phyloP scores from a whole-genome alignment of 768 basidiomycete species.

The Rossbeevera mucosa region DNA sequence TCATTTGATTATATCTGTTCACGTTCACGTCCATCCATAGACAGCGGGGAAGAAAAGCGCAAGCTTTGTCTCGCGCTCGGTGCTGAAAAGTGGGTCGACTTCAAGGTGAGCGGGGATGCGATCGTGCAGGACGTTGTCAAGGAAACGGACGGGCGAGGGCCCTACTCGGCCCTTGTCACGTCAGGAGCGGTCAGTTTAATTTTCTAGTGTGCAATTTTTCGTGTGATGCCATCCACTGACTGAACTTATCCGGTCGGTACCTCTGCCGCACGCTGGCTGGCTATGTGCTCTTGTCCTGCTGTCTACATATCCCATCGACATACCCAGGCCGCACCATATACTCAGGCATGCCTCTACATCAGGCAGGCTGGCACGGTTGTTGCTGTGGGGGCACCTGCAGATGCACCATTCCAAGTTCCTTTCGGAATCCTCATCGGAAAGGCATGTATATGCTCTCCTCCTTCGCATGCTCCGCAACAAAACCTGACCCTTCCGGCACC shows the following conservation, averaged over 20 bases:
- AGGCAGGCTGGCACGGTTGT: slow-evolving; percentile 39
- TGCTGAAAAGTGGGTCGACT: slow-evolving; percentile 44
- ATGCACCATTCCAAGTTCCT: slow-evolving; percentile 21
- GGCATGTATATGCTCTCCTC: slow-evolving; percentile 2
- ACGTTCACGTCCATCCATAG: slow-evolving; percentile 15
- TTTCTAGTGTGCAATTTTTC: not conserved
- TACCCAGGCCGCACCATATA: slow-evolving; percentile 35
- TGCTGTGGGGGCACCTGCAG: slow-evolving; percentile 37
- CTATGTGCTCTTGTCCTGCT: not conserved
- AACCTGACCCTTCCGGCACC: not conserved
- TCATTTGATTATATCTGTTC: not conserved
- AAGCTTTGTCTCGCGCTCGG: slow-evolving; percentile 36
- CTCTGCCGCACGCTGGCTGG: not conserved
- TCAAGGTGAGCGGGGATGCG: slow-evolving; percentile 36
- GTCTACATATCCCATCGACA: too few relatives aligned
- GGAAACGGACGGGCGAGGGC: slow-evolving; percentile 40
- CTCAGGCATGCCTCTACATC: slow-evolving; percentile 42
- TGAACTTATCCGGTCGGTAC: not conserved
- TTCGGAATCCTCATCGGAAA: slow-evolving; percentile 31
- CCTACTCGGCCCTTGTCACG: slow-evolving; percentile 34
- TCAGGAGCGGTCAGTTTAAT: slow-evolving; percentile 15
- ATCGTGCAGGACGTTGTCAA: slow-evolving; percentile 36
- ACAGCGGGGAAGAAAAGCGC: slow-evolving; percentile 41
- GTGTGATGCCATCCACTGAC: not conserved
- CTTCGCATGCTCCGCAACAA: not conserved